Evolutionary conservation across 306 rosid genomes (phyloP).

Genomic region (Begonia peltatifolia): DNA sequence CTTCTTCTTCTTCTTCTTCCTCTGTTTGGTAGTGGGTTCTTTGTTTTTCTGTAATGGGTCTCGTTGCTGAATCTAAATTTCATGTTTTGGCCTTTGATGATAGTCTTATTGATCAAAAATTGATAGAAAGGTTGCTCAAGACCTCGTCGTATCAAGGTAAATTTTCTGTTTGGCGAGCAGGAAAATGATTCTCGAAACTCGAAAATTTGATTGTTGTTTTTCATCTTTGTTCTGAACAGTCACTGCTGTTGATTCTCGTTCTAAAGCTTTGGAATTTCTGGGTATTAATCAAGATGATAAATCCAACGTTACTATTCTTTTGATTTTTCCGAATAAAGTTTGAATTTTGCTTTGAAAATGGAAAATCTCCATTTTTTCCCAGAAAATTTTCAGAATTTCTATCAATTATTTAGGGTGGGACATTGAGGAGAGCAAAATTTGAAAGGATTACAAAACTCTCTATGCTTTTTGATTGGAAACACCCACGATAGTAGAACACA

Average conservation of each 20-base stretch:
- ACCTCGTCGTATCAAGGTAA: constrained; percentile 77
- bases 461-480: no score
- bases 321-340: constrained; percentile 22
- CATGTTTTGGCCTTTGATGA: no score
- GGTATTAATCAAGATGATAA: constrained; percentile 43
- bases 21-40: no score
- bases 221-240: constrained; percentile 31
- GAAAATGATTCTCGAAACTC: neutral
- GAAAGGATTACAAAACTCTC: no score
- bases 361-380: constrained; percentile 6
- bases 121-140: no score
- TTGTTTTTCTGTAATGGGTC: no score
- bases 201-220: neutral
- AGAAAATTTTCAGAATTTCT: constrained; percentile 6
- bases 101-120: no score
- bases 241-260: constrained; percentile 90
- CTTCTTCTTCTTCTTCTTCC: no score
- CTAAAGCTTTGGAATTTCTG: constrained; percentile 81
- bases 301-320: constrained; percentile 22
- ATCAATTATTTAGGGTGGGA: no score
- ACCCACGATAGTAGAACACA: no score
- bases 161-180: neutral
- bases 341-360: neutral
- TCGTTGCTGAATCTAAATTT: no score
- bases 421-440: no score